Evolutionary conservation across 495 filamentous ascomycete genomes (phyloP).

Genomic region (Aspergillus mulundensis): DNA sequence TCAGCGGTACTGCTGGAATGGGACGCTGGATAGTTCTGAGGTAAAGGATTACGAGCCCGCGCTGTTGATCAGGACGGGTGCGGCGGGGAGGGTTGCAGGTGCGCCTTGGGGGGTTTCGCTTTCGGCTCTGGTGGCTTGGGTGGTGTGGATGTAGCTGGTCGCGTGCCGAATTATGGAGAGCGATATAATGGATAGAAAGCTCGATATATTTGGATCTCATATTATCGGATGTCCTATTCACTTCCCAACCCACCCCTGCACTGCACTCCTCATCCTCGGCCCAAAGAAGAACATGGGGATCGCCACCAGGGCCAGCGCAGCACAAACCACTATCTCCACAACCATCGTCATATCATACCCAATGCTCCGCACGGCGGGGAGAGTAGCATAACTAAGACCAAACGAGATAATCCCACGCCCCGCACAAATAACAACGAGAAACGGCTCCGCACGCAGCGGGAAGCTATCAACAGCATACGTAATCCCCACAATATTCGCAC

Average conservation of each 20-base stretch:
- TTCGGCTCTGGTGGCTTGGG: background rate
- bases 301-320: background rate
- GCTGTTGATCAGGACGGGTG: background rate
- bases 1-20: conserved; percentile 70
- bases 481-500: conserved; percentile 22
- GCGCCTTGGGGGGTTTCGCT: background rate
- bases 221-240: too few relatives aligned
- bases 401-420: conserved; percentile 33
- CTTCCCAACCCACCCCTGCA: too few relatives aligned
- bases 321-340: conserved; percentile 3
- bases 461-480: conserved; percentile 27
- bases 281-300: conserved; percentile 6
- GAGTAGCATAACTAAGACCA: conserved; percentile 2
- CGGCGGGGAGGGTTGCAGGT: background rate
- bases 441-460: conserved; percentile 20
- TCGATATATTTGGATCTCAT: too few relatives aligned
- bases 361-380: background rate
- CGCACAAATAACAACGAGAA: conserved; percentile 25
- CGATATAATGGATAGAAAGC: too few relatives aligned
- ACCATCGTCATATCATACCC: conserved; percentile 8
- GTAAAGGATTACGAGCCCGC: conserved; percentile 30
- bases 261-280: too few relatives aligned
- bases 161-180: too few relatives aligned
- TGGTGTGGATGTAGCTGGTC: too few relatives aligned
- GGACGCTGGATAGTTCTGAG: conserved; percentile 26